Evolutionary conservation across 768 basidiomycete species (phyloP), one percentile per base, ranked within the genome.

Genomic region (Filobasidium floriforme): DNA sequence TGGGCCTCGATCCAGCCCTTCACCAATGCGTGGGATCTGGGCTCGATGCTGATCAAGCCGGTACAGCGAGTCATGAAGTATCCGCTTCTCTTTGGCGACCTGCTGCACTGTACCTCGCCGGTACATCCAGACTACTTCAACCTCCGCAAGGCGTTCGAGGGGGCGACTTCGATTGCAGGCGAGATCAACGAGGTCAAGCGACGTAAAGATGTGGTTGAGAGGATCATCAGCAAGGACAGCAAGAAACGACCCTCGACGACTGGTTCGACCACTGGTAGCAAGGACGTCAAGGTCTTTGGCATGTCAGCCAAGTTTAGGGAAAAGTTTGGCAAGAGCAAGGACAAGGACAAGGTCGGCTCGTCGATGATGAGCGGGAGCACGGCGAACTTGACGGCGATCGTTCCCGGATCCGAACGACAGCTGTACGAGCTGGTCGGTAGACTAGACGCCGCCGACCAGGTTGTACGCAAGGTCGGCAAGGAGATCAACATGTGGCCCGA

Each of bases 101-200:
- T 80, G 1, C 73, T 80, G 9, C 69, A 70, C 24, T 73, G 71
- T 57, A 78, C 79, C 0, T 74, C 74, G 0, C 73, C 79, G 0
- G 73, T 73, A 11, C 79, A 80, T 66, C 77, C 79, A 5, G 79
- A 80, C 55, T 76, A 79, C 67, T 74, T 74, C 65, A 67, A 69
- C 40, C 73, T 80, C 66, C 63, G 73, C 59, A 65, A 73, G 86
- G 67, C 84, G 79, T 57, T 81, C 80, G 54, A 79, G 80, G 68
- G 70, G 29, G 70, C 77, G 22, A 52, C 70, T 18, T 44, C 70
- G 1, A 79, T 90, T 41, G 75, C 82, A 4, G 83, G 85, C 60
- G 85, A 86, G 65, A 82, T 89, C 55, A 79, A 80, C n/a, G 88
- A 89, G 71, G 85, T 92, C 28, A 85, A 84, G 68, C 81, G 83